phyloP scores from a whole-genome alignment of 1,139 yeast genomes.

The Candida pseudoviswanathii region DNA sequence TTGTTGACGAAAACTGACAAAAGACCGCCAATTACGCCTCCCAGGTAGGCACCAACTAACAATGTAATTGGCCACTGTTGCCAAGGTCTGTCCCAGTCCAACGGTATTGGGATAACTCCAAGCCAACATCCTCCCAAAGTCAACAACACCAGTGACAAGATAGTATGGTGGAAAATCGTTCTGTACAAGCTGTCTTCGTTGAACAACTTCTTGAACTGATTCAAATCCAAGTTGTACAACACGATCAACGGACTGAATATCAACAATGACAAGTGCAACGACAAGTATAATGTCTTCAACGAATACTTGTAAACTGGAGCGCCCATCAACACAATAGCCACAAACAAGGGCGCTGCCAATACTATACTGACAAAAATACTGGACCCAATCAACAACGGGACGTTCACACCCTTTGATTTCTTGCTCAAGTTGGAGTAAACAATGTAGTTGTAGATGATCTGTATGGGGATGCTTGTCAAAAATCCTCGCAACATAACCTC shows the following conservation, averaged over 20 bases:
- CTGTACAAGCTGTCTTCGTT: slow-evolving; percentile 24
- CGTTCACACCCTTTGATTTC: slow-evolving; percentile 27
- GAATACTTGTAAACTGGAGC: slow-evolving; percentile 71
- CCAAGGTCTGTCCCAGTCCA: slow-evolving; percentile 99
- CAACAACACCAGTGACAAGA: slow-evolving; percentile 46
- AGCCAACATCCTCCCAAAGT: slow-evolving; percentile 82
- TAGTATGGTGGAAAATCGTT: slow-evolving; percentile 33
- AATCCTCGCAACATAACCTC: slow-evolving; percentile 32
- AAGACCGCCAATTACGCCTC: slow-evolving; percentile 60
- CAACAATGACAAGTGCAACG: slow-evolving; percentile 66
- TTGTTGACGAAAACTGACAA: slow-evolving; percentile 17
- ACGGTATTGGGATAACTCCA: slow-evolving; percentile 90
- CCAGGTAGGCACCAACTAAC: slow-evolving; percentile 75
- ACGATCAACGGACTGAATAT: slow-evolving; percentile 66
- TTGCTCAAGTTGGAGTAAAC: slow-evolving; percentile 21
- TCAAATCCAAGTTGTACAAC: slow-evolving; percentile 58
- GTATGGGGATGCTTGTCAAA: slow-evolving; percentile 26
- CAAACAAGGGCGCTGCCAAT: slow-evolving; percentile 54
- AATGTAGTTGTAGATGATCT: slow-evolving; percentile 31
- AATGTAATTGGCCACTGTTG: slow-evolving; percentile 96
- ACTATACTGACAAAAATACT: slow-evolving; percentile 44
- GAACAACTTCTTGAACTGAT: slow-evolving; percentile 27
- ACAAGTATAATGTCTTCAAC: slow-evolving; percentile 61
- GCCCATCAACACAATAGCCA: slow-evolving; percentile 69
- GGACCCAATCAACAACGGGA: slow-evolving; percentile 34